Conservation (phyloP, 208 protist genomes). For the Wallacemonas sp. region DNA sequence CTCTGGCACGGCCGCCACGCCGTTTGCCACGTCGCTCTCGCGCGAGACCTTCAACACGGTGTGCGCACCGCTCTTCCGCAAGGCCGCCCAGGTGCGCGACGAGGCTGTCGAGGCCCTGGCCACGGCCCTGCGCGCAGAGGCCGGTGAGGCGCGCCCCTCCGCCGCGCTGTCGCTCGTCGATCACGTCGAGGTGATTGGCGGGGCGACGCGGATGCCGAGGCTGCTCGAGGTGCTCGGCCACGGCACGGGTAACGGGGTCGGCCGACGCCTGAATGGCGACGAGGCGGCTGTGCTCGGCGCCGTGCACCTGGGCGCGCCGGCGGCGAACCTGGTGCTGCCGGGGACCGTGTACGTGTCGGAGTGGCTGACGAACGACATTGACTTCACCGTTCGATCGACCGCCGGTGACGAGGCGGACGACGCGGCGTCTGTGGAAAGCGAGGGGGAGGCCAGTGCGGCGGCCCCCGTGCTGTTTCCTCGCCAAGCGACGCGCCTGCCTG, state of each 20-base stretch:
- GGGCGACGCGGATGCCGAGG: slow-evolving; percentile 75
- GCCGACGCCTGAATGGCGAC: slow-evolving; percentile 86
- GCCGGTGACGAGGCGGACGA: not conserved
- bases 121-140: slow-evolving; percentile 32
- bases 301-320: slow-evolving; percentile 45
- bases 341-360: slow-evolving; percentile 35
- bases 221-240: slow-evolving; percentile 58
- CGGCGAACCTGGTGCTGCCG: slow-evolving; percentile 16
- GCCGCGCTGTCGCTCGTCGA: slow-evolving; percentile 21
- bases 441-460: not conserved
- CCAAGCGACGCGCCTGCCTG: slow-evolving; percentile 27
- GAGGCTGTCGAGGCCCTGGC: slow-evolving; percentile 13
- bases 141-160: slow-evolving; percentile 24
- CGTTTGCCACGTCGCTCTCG: slow-evolving; percentile 52
- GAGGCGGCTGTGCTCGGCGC: slow-evolving; percentile 80
- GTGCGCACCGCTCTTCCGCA: slow-evolving; percentile 58
- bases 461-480: slow-evolving; percentile 29
- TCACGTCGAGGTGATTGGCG: slow-evolving; percentile 84
- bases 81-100: slow-evolving; percentile 33
- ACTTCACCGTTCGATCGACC: slow-evolving; percentile 27
- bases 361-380: slow-evolving; percentile 53
- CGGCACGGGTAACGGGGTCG: slow-evolving; percentile 38
- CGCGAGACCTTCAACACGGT: slow-evolving; percentile 65
- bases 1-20: slow-evolving; percentile 1
- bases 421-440: not conserved